Base-by-base conservation (phyloP, 83 land plant genomes). In the Isoetes engelmannii region DNA sequence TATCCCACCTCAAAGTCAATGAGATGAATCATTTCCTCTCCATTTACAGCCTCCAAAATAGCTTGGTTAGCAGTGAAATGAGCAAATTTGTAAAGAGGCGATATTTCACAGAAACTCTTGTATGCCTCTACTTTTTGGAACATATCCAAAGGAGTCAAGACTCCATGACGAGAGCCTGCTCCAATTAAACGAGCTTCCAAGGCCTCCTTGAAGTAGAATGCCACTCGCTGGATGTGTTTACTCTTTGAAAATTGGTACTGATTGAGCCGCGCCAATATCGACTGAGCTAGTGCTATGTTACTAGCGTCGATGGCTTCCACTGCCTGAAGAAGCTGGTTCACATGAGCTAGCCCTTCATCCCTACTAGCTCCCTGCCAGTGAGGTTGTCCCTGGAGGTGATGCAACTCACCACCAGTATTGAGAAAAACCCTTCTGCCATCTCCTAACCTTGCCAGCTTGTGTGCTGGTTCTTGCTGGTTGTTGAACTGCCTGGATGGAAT, bases 191-290 rank as follows among this genome's bases (percentile, higher is more conserved):
- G 75, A 5, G 75, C 67, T 5, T 70, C 76, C 59, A 87, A 74
- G 17, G 92, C 83, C 65, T 87, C 84, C 71, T 83, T 81, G 80
- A 83, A 84, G 69, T 81, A 81, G 69, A 83, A 84, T 63, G 96
- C 81, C 56, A 85, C 87, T 77, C 92, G 80, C 20, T 77, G 75
- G 20, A 87, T 75, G 59, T 86, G 85, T 77, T 85, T 85, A 18
- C 89, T 92, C 45, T 60, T 69, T 17, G 80, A 72, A 69, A 80
- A 82, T 69, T 84, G 82, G 81, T 87, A 84, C 72, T 85, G 96
- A 85, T 90, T 90, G 96, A 90, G 96, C 96, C 96, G 96, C 92
- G 96, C 96, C 96, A 90, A 90, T 90, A 90, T 90, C 96, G 79
- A 86, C 68, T 80, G 85, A 74, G 92, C 92, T 79, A 69, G 69